These are phyloP conservation scores for Carex arenaria DNA, from an alignment of 202 grass and related monocot genomes.

Conservation along the genomic window DNA sequence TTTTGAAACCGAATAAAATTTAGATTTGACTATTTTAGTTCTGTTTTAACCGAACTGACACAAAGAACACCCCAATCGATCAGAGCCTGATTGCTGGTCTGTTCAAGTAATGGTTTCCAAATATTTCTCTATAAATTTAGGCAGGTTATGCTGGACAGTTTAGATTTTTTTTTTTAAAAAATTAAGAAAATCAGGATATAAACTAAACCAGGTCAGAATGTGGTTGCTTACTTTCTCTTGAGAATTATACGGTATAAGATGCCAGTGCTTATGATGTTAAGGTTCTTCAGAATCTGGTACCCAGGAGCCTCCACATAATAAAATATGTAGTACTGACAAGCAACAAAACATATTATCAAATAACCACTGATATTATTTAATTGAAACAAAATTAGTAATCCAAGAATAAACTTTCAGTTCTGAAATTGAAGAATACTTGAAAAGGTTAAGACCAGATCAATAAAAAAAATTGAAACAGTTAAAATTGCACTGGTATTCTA, in stretches of 20 bases:
- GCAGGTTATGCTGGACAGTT: neutral
- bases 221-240: constrained; percentile 69
- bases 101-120: neutral
- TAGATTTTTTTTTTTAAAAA: neutral
- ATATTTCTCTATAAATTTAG: neutral
- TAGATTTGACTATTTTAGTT: too few relatives aligned
- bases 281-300: constrained; percentile 96
- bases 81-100: neutral
- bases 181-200: neutral
- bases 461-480: constrained; percentile 13
- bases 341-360: constrained; percentile 4
- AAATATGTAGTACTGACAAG: constrained; percentile 91
- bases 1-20: too few relatives aligned
- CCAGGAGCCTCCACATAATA: constrained; percentile 84
- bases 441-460: neutral
- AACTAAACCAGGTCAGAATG: neutral
- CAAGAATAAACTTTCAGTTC: neutral
- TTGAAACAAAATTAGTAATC: neutral
- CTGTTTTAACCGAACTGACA: too few relatives aligned
- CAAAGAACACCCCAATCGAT: neutral
- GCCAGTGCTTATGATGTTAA: constrained; percentile 96
- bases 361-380: neutral
- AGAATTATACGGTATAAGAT: constrained; percentile 82
- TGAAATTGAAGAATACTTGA: constrained; percentile 19
- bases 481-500: neutral